Base-by-base conservation (phyloP, 2,329 filamentous ascomycete species). In the Trichothecium roseum region DNA sequence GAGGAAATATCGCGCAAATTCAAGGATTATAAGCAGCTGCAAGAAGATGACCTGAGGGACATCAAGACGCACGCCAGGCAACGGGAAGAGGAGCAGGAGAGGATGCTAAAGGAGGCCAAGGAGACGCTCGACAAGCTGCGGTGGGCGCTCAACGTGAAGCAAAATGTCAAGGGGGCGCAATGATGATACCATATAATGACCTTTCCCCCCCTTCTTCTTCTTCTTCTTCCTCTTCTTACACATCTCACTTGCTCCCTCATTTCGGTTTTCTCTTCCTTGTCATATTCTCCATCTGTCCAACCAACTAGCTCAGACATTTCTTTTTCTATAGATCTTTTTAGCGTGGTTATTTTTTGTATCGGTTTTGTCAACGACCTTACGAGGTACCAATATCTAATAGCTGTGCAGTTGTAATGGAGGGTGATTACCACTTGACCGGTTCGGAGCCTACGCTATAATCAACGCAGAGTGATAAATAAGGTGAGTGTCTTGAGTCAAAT, bases 121-220 rank as follows among this genome's bases (percentile, higher is more conserved):
- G 64, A 72, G 45, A 70, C 73, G n/a, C 60, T 83, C 34, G 66
- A 76, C 42, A 75, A 84, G 61, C 67, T 88, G 55, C 74, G 66
- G 49, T 87, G 82, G 82, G 79, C 82, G 12, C 66, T 87, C 43
- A 75, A 70, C 36, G 69, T 83, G 35, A 78, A 82, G 59, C 59
- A 72, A 41, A 77, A 72, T 42, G 66, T 79, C 37, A 65, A 63
- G 38, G 71, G 62, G 37, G 69, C 72, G 6, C 55, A 70, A 53
- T 77, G 53, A 63, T 37, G 18, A 36, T n/a, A 17, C 16, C 31
- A 24, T 24, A 24, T 24, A 10, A 24, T 10, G 20, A 24, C 20
- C 10, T 10, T 24, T 24, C n/a, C 31, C 28, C 10, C 33, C 32
- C 28, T 37, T 35, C 17, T 30, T 26, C 27, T 34, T 28, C 6